Percentiles rank a stretch among this genome's conserved stretches.
Conservation (phyloP, 2,329 filamentous ascomycete genomes). For the Hypoxylon sp. region DNA sequence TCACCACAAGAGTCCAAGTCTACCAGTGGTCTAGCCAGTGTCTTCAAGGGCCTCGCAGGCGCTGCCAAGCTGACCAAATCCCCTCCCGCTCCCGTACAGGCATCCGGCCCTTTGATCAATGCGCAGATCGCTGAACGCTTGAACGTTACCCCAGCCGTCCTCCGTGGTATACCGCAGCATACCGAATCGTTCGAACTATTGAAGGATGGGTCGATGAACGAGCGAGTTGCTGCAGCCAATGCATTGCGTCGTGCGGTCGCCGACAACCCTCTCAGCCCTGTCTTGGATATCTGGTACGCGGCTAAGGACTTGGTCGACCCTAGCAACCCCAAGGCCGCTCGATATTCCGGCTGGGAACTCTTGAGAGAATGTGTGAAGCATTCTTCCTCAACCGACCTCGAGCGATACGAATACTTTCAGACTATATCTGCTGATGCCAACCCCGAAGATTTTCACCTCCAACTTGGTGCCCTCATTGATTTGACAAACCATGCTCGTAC, state of each 20-base stretch:
- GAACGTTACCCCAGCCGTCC: slow-evolving; percentile 55
- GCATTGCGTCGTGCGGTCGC: slow-evolving; percentile 67
- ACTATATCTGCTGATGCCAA: slow-evolving; percentile 68
- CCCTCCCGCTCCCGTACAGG: slow-evolving; percentile 58
- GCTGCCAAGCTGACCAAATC: slow-evolving; percentile 65
- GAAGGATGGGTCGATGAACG: slow-evolving; percentile 62
- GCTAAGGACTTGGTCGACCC: slow-evolving; percentile 73
- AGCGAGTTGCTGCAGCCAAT: slow-evolving; percentile 68
- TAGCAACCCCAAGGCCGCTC: slow-evolving; percentile 63
- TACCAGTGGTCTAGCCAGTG: slow-evolving; percentile 69
- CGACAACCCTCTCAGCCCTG: slow-evolving; percentile 69
- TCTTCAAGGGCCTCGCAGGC: slow-evolving; percentile 72
- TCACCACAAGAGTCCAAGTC: slow-evolving; percentile 66
- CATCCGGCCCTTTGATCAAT: slow-evolving; percentile 51
- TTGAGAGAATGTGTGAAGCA: slow-evolving; percentile 74
- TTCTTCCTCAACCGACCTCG: slow-evolving; percentile 71
- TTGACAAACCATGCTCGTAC: slow-evolving; percentile 71
- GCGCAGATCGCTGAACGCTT: slow-evolving; percentile 59
- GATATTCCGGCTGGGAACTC: slow-evolving; percentile 73
- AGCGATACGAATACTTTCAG: slow-evolving; percentile 74
- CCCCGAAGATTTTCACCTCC: slow-evolving; percentile 73
- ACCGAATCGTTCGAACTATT: slow-evolving; percentile 67
- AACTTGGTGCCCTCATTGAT: slow-evolving; percentile 72
- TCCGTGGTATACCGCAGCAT: slow-evolving; percentile 62
- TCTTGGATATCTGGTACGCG: slow-evolving; percentile 73